Percentiles rank a stretch among this genome's conserved stretches.
Evolutionary conservation across 1,284 basidiomycete species (phyloP).

Genomic region (Abortiporus biennis): DNA sequence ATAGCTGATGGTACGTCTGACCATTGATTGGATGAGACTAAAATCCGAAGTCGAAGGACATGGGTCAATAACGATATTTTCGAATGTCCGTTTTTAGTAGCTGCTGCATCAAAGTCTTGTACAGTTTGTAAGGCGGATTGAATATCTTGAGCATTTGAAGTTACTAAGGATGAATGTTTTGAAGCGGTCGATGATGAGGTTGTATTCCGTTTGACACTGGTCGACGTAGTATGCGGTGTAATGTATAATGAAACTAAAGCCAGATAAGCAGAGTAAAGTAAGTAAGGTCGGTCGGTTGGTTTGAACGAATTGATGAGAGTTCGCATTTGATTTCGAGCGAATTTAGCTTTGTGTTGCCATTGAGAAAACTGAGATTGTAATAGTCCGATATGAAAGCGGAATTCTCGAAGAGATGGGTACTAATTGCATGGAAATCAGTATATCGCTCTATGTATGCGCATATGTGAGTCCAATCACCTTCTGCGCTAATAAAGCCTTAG

Average conservation of each 20-base stretch:
- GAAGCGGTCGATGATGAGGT: conserved; percentile 9
- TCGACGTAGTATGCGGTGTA: conserved; percentile 15
- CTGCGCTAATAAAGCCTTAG: conserved; percentile 53
- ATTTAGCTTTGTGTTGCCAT: conserved; percentile 50
- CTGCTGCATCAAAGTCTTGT: conserved; percentile 33
- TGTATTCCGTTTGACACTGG: too few species aligned
- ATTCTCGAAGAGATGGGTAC: conserved; percentile 56
- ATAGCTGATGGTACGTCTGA: conserved; percentile 40
- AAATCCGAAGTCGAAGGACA: conserved; percentile 44
- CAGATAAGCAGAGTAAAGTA: conserved; percentile 49
- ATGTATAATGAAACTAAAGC: conserved; percentile 41
- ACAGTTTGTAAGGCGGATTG: conserved; percentile 38
- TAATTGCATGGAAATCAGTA: conserved; percentile 18
- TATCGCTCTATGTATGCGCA: background rate
- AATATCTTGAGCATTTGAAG: conserved; percentile 24
- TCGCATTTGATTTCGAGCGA: conserved; percentile 48
- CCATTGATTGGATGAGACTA: conserved; percentile 50
- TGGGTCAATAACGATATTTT: conserved; percentile 40
- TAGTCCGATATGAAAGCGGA: conserved; percentile 50
- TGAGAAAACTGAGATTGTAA: conserved; percentile 53
- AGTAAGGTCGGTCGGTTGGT: conserved; percentile 48
- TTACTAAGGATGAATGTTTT: conserved; percentile 15
- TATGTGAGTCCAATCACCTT: conserved; percentile 37
- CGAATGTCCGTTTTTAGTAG: conserved; percentile 33
- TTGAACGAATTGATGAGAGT: conserved; percentile 46